Evolutionary conservation across 1,139 yeast genomes (phyloP).

Genomic region (Candida sanyaensis): DNA sequence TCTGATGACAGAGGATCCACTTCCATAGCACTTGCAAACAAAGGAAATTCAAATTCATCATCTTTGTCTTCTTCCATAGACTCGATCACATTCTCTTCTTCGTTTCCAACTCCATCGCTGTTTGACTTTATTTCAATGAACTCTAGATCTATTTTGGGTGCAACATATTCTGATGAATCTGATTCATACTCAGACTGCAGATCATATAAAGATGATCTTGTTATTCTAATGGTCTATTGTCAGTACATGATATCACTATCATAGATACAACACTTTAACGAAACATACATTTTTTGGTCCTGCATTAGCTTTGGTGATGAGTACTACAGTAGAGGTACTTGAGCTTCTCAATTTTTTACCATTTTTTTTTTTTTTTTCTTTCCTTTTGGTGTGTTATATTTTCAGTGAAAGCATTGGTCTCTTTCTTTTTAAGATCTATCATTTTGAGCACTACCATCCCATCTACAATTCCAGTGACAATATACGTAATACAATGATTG

Average conservation of each 20-base stretch:
- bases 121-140: slow-evolving; percentile 48
- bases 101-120: background rate
- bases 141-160: slow-evolving; percentile 50
- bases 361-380: background rate
- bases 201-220: slow-evolving; percentile 36
- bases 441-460: too few relatives aligned
- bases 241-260: slow-evolving; percentile 2
- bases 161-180: slow-evolving; percentile 18
- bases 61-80: slow-evolving; percentile 14
- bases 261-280: background rate
- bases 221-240: slow-evolving; percentile 24
- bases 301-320: background rate
- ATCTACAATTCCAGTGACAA: too few relatives aligned
- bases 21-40: slow-evolving; percentile 38
- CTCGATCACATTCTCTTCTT: slow-evolving; percentile 12
- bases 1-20: slow-evolving; percentile 3
- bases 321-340: too few relatives aligned
- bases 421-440: too few relatives aligned
- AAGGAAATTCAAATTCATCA: slow-evolving; percentile 59
- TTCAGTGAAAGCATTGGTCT: too few relatives aligned
- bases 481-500: too few relatives aligned
- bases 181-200: slow-evolving; percentile 19
- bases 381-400: background rate
- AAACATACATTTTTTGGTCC: slow-evolving; percentile 13
- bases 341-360: background rate